Conservation (phyloP, 495 filamentous ascomycete species). For the Penicillium daleae region DNA sequence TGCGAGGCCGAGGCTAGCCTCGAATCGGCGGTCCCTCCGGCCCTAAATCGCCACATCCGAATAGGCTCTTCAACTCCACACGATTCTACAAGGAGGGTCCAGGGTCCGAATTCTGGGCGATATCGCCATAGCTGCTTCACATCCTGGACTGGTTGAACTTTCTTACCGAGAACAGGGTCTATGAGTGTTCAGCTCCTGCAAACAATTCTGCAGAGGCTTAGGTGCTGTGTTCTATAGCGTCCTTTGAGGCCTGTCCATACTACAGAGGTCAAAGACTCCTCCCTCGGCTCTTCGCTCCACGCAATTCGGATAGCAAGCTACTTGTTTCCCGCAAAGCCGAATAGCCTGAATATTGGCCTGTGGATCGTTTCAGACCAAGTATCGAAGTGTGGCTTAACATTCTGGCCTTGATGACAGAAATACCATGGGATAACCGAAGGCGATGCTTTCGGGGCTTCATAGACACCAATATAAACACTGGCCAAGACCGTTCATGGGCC, state of each 20-base stretch:
- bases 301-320: background rate
- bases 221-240: background rate
- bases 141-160: background rate
- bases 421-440: background rate
- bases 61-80: background rate
- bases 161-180: background rate
- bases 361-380: background rate
- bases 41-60: conserved; percentile 7
- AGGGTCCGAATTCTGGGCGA: background rate
- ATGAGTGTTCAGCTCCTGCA: background rate
- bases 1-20: conserved; percentile 1
- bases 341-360: background rate
- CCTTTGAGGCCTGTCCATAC: background rate
- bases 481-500: background rate
- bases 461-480: background rate
- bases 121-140: background rate
- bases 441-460: background rate
- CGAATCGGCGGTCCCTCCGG: background rate
- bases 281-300: background rate
- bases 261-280: background rate
- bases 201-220: background rate
- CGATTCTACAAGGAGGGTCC: background rate
- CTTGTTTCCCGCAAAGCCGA: background rate
- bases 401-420: background rate
- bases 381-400: background rate